Evolutionary conservation across 2,329 filamentous ascomycete genomes (phyloP).

Genomic region (Colletotrichum tofieldiae): DNA sequence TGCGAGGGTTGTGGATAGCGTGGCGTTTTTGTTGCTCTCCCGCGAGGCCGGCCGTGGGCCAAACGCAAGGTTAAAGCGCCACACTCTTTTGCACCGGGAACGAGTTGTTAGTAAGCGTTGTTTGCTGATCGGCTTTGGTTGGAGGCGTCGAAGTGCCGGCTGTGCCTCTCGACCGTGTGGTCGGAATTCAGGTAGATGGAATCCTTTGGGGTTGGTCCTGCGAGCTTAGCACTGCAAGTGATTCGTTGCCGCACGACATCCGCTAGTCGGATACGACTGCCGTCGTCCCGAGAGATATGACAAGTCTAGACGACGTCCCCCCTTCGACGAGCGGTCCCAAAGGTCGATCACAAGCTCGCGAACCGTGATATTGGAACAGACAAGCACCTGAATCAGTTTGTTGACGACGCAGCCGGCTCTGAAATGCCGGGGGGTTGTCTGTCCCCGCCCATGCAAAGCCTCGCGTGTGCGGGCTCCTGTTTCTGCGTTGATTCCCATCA

Average conservation of each 20-base stretch:
- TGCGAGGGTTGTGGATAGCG: background rate
- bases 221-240: background rate
- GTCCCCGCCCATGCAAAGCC: conserved; percentile 6
- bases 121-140: background rate
- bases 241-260: background rate
- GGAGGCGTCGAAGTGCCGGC: background rate
- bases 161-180: background rate
- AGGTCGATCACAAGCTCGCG: background rate
- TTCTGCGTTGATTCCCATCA: conserved; percentile 15
- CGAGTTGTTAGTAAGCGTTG: background rate
- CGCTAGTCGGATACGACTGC: background rate
- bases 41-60: background rate
- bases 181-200: background rate
- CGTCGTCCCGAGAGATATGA: background rate
- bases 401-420: background rate
- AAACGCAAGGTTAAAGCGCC: background rate
- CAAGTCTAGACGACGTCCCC: background rate
- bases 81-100: too few species aligned
- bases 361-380: conserved; percentile 11
- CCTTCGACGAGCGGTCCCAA: background rate
- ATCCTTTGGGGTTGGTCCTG: background rate
- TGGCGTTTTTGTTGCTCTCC: background rate
- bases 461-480: conserved; percentile 4
- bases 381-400: background rate
- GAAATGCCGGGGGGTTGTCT: conserved; percentile 10